Conservation (phyloP, 2,329 filamentous ascomycete species). For the Fusarium sp. region DNA sequence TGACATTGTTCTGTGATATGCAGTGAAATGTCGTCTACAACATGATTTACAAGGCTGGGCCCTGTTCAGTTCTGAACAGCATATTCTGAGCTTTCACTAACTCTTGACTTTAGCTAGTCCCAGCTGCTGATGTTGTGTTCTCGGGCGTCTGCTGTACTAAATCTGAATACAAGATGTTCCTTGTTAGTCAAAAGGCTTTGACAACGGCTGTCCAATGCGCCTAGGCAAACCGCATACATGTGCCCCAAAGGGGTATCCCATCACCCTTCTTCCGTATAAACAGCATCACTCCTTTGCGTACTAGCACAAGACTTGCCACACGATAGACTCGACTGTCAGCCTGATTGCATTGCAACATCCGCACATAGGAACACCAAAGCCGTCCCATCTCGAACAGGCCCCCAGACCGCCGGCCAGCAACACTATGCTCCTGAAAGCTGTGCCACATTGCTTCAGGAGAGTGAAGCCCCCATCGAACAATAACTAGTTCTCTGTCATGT, state of each 20-base stretch:
- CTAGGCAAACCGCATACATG: conserved; percentile 16
- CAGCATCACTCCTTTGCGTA: not conserved
- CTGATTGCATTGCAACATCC: conserved; percentile 9
- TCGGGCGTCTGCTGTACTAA: conserved; percentile 3
- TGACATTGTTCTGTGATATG: not conserved
- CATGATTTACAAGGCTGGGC: conserved; percentile 19
- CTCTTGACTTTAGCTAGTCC: not conserved
- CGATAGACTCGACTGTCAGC: conserved; percentile 7
- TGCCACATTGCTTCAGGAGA: conserved; percentile 21
- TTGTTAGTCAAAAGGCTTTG: not conserved
- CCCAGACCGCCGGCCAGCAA: conserved; percentile 1
- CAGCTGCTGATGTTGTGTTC: not conserved
- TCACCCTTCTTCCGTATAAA: conserved; percentile 5
- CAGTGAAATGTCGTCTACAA: not conserved
- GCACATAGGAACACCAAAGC: not conserved
- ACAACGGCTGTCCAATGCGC: not conserved
- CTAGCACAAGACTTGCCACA: not conserved
- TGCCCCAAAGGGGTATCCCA: conserved; percentile 13
- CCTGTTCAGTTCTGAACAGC: too few relatives aligned
- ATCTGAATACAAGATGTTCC: not conserved
- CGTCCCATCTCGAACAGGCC: not conserved
- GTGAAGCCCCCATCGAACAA: not conserved
- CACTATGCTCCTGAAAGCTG: conserved; percentile 3
- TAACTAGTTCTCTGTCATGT: not conserved
- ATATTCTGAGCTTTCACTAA: too few relatives aligned